These are phyloP conservation scores for Cutaneotrichosporon sp. DNA, from an alignment of 1,284 basidiomycete genomes.

Conservation along the genomic window DNA sequence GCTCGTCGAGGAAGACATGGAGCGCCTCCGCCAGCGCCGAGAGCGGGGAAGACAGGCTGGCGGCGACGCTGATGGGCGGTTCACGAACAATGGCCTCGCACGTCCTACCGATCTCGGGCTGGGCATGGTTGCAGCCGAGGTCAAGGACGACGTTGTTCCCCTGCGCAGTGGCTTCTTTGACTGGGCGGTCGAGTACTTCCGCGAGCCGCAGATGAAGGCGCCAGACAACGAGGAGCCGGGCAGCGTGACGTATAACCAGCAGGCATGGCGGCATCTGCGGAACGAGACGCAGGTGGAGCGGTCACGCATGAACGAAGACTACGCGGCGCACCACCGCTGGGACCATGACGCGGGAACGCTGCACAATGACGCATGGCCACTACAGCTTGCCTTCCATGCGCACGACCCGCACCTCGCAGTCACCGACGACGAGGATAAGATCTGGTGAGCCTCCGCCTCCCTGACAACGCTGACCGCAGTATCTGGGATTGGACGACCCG, in stretches of 20 bases:
- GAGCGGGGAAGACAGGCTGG: conserved; percentile 48
- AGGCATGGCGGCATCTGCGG: conserved; percentile 88
- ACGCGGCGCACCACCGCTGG: conserved; percentile 74
- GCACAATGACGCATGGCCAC: conserved; percentile 63
- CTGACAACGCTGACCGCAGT: conserved; percentile 49
- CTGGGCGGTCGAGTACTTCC: conserved; percentile 96
- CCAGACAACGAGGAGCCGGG: conserved; percentile 94
- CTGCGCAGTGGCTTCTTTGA: conserved; percentile 90
- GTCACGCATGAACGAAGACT: conserved; percentile 53
- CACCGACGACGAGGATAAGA: conserved; percentile 77
- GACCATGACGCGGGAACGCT: conserved; percentile 72
- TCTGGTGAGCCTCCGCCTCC: conserved; percentile 61
- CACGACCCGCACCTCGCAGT: conserved; percentile 85
- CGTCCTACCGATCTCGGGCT: conserved; percentile 42
- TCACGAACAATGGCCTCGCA: conserved; percentile 42
- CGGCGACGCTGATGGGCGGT: conserved; percentile 35
- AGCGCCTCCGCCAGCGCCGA: conserved; percentile 67
- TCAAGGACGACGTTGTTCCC: conserved; percentile 60
- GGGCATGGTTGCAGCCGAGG: conserved; percentile 49
- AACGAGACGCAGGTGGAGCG: conserved; percentile 83
- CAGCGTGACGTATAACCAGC: conserved; percentile 87
- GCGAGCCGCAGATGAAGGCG: conserved; percentile 97
- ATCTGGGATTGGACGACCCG: conserved; percentile 92
- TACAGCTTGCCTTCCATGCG: conserved; percentile 81
- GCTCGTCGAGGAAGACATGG: conserved; percentile 84